These are phyloP conservation scores for Aspergillus leporis DNA, from an alignment of 495 filamentous ascomycete genomes.

Conservation along the genomic window DNA sequence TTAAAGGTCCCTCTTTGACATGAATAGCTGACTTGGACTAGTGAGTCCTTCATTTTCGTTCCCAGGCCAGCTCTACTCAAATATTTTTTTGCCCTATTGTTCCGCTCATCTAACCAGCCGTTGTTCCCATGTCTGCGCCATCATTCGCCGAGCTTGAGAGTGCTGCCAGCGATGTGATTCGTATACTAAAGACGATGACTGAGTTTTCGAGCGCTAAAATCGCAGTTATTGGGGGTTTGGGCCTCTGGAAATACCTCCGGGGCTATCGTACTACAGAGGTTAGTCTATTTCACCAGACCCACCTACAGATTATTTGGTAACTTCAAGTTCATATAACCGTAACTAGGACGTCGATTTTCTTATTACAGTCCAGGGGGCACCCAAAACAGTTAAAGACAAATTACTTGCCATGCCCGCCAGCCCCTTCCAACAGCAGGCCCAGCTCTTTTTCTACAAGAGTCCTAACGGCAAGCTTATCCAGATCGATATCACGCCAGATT, in stretches of 20 bases:
- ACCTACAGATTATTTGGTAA: not conserved
- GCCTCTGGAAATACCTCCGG: constrained; percentile 12
- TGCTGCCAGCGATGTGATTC: constrained; percentile 9
- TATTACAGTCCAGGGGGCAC: constrained; percentile 10
- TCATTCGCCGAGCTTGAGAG: constrained; percentile 10
- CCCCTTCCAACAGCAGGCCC: constrained; percentile 10
- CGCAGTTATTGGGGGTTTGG: constrained; percentile 13
- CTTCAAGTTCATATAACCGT: not conserved
- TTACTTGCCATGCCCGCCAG: constrained; percentile 9
- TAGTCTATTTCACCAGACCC: not conserved
- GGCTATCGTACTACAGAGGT: constrained; percentile 12
- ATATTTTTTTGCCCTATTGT: not conserved
- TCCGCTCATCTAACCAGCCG: not conserved
- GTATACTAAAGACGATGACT: constrained; percentile 6
- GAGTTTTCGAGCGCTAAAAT: constrained; percentile 12
- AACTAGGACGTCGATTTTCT: constrained; percentile 13
- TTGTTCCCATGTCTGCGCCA: constrained; percentile 8
- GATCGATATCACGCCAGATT: constrained; percentile 12
- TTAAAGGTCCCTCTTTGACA: no score
- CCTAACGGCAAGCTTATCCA: constrained; percentile 7
- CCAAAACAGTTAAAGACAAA: constrained; percentile 12
- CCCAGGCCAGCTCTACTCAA: not conserved
- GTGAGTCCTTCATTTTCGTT: not conserved
- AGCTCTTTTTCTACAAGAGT: constrained; percentile 9
- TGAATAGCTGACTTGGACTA: not conserved